These are phyloP conservation scores for Annona squamosa DNA, from an alignment of 164 flowering plant genomes.

Conservation along the genomic window DNA sequence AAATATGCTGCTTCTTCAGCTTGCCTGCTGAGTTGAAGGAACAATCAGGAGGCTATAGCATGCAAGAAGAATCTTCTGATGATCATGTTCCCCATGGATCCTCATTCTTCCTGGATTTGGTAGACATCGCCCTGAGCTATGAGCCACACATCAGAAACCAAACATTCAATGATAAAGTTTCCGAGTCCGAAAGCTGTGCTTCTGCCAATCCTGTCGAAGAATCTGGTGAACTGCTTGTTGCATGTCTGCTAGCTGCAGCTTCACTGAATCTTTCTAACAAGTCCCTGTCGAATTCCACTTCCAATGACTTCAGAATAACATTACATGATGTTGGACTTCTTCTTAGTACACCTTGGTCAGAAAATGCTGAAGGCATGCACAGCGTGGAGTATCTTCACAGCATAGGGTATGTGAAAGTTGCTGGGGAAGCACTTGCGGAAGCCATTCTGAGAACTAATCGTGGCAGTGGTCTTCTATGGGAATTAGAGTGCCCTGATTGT, in stretches of 20 bases:
- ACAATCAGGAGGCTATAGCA: slow-evolving; percentile 15
- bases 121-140: slow-evolving; percentile 83
- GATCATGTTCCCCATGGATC: slow-evolving; percentile 20
- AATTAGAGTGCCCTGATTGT: slow-evolving; percentile 61
- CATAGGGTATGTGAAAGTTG: slow-evolving; percentile 83
- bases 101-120: slow-evolving; percentile 64
- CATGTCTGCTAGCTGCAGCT: slow-evolving; percentile 77
- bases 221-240: slow-evolving; percentile 33
- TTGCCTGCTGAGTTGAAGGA: slow-evolving; percentile 36
- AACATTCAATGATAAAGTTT: slow-evolving; percentile 11
- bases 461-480: slow-evolving; percentile 61
- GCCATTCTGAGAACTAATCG: slow-evolving; percentile 56
- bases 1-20: slow-evolving; percentile 52
- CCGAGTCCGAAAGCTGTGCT: slow-evolving; percentile 18
- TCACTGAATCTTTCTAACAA: slow-evolving; percentile 49
- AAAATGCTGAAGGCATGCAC: slow-evolving; percentile 28
- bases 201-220: slow-evolving; percentile 21
- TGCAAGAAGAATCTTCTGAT: slow-evolving; percentile 20
- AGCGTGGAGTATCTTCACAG: slow-evolving; percentile 52
- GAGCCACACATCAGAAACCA: slow-evolving; percentile 47
- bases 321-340: slow-evolving; percentile 88
- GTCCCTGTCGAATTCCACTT: slow-evolving; percentile 19
- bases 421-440: slow-evolving; percentile 67
- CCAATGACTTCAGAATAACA: slow-evolving; percentile 48
- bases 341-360: slow-evolving; percentile 36